Conservation (phyloP, 192 early-diverging fungal species). For the Phlyctochytrium arcticum region DNA sequence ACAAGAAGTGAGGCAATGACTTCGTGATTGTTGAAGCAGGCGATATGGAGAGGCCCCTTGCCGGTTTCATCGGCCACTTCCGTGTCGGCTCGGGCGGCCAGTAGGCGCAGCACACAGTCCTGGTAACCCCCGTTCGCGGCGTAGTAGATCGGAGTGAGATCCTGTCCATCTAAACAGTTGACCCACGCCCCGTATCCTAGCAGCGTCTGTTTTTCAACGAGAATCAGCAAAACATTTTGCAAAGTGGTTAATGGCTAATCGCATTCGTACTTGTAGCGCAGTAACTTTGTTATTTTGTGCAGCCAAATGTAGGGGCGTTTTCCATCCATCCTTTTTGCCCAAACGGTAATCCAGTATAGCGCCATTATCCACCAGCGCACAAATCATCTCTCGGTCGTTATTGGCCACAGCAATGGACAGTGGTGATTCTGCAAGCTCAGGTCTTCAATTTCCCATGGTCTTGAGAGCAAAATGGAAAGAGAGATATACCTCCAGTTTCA, state of each 20-base stretch:
- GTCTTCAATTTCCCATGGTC: background rate
- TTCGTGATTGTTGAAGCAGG: slow-evolving; percentile 43
- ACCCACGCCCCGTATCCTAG: slow-evolving; percentile 47
- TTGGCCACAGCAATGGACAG: slow-evolving; percentile 41
- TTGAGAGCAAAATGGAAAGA: background rate
- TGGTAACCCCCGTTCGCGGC: slow-evolving; percentile 32
- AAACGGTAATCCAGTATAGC: slow-evolving; percentile 44
- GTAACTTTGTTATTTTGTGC: slow-evolving; percentile 41
- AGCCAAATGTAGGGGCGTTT: slow-evolving; percentile 48
- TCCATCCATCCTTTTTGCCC: slow-evolving; percentile 41
- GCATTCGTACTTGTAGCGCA: slow-evolving; percentile 29
- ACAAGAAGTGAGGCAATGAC: slow-evolving; percentile 42
- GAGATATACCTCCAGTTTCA: slow-evolving; percentile 36
- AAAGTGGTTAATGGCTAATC: background rate
- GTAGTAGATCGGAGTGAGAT: slow-evolving; percentile 45
- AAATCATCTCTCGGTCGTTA: slow-evolving; percentile 44
- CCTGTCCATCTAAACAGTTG: slow-evolving; percentile 33
- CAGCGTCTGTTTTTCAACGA: slow-evolving; percentile 22
- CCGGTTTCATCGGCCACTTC: slow-evolving; percentile 45
- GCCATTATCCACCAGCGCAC: slow-evolving; percentile 39
- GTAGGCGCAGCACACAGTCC: slow-evolving; percentile 41
- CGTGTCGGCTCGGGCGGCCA: slow-evolving; percentile 44
- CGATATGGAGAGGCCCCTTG: slow-evolving; percentile 45
- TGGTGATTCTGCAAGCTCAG: slow-evolving; percentile 35
- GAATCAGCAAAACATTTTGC: background rate